Percentiles rank a stretch among this genome's conserved stretches.
phyloP scores from a whole-genome alignment of 371 early-diverging fungal genomes.

The Mucor piriformis region DNA sequence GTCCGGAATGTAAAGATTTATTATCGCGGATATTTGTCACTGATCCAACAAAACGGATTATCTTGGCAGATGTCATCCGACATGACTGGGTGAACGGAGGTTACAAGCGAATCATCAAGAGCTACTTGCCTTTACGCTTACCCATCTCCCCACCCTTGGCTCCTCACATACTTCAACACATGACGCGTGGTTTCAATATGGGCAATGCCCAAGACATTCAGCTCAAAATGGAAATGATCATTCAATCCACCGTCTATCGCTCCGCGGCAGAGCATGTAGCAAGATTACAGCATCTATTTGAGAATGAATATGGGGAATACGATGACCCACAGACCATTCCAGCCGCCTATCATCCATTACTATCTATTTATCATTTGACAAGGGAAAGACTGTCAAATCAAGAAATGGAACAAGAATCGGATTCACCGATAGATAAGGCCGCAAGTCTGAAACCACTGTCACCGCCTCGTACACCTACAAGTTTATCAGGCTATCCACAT shows the following conservation, averaged over 20 bases:
- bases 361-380: constrained; percentile 86
- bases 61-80: constrained; percentile 68
- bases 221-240: constrained; percentile 52
- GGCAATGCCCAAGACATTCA: constrained; percentile 72
- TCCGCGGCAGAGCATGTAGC: constrained; percentile 25
- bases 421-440: constrained; percentile 2
- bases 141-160: constrained; percentile 73
- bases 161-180: constrained; percentile 64
- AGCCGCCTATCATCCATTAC: constrained; percentile 64
- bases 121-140: constrained; percentile 62
- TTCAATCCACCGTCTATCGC: constrained; percentile 35
- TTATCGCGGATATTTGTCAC: constrained; percentile 76
- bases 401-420: constrained; percentile 59
- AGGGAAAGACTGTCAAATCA: constrained; percentile 77
- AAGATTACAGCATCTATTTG: constrained; percentile 1
- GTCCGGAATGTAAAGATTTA: constrained; percentile 74
- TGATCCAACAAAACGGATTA: constrained; percentile 69
- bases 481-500: constrained; percentile 3
- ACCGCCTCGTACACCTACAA: background rate
- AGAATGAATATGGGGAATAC: constrained; percentile 53
- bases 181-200: constrained; percentile 81
- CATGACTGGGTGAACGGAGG: constrained; percentile 84
- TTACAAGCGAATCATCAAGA: constrained; percentile 58
- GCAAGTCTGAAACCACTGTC: background rate
- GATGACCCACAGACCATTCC: constrained; percentile 48